Base-by-base conservation (phyloP, 2,329 filamentous ascomycete genomes). In the Diplodia mutila region DNA sequence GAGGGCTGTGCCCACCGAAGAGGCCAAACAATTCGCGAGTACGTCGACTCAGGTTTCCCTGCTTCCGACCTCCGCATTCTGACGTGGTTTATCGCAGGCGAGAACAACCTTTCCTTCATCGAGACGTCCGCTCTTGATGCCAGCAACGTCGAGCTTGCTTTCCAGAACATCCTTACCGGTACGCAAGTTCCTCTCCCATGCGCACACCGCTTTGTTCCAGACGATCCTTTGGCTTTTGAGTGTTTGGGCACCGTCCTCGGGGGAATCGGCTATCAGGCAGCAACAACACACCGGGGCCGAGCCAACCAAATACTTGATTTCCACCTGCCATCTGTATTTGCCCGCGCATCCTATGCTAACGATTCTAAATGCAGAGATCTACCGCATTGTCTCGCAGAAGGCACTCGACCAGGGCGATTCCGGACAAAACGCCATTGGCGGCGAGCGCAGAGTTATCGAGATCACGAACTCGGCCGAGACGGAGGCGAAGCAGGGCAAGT, bases 111-210 rank as follows among this genome's bases (percentile, higher is more conserved):
- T 54, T 98, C 94, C 63, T 99, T 99, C 82, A 99, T 99, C 81
- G 95, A 99, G 86, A 99, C 95, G 51, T 99, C 96, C 70, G 95
- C 95, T 71, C 90, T 99, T 76, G 95, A 99, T 79, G 95, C 95
- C 75, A 98, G 93, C 88, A 99, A 99, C 79, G 95, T 99, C 73
- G 95, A 99, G 84, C 89, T 98, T 77, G 95, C 95, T 69, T 98
- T 99, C 88, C 94, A 99, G 85, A 98, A 98, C 83, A 99, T 99
- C 79, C 86, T 99, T 79, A 99, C 95, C 78, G 94, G 94, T 97
- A 87, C 70, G 87, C 80, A 32, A 21, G 37, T 54, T 29, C 34
- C 21, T 61, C 18, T 27, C 21, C n/a, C n/a, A 14, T 37, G 21
- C 23, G 46, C 29, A 29, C 8, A 8, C n/a, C 25, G 16, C 14